phyloP scores from a whole-genome alignment of 257 asterid genomes.

The Jacaranda copaia region DNA sequence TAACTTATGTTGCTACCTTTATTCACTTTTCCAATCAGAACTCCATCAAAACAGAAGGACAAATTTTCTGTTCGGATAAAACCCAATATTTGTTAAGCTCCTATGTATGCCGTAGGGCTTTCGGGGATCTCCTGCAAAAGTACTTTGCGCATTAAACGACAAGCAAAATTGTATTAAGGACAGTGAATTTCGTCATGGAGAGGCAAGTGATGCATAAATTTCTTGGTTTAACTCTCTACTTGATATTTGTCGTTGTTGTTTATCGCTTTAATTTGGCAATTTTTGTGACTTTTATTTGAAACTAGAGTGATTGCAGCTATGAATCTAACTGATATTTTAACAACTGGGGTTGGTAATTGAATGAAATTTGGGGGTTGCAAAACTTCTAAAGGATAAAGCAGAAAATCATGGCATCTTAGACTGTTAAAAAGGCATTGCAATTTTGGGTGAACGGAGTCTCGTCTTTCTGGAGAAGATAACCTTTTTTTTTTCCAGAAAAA shows the following conservation, averaged over 20 bases:
- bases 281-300: background rate
- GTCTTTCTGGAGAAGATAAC: background rate
- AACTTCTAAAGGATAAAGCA: slow-evolving; percentile 3
- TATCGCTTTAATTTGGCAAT: background rate
- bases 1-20: background rate
- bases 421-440: background rate
- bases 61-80: background rate
- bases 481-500: too few species aligned
- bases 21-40: background rate
- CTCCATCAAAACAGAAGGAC: background rate
- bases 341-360: background rate
- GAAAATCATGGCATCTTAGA: slow-evolving; percentile 14
- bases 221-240: background rate
- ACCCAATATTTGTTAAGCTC: background rate
- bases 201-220: slow-evolving; percentile 14
- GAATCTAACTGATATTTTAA: background rate
- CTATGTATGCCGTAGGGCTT: background rate
- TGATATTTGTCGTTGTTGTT: background rate
- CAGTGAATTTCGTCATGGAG: slow-evolving; percentile 3
- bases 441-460: slow-evolving; percentile 1
- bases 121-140: background rate
- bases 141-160: background rate
- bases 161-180: too few species aligned
- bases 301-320: background rate
- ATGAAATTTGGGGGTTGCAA: background rate